Evolutionary conservation across 179 eudicot species (phyloP).

Genomic region (Pouteria campechiana): DNA sequence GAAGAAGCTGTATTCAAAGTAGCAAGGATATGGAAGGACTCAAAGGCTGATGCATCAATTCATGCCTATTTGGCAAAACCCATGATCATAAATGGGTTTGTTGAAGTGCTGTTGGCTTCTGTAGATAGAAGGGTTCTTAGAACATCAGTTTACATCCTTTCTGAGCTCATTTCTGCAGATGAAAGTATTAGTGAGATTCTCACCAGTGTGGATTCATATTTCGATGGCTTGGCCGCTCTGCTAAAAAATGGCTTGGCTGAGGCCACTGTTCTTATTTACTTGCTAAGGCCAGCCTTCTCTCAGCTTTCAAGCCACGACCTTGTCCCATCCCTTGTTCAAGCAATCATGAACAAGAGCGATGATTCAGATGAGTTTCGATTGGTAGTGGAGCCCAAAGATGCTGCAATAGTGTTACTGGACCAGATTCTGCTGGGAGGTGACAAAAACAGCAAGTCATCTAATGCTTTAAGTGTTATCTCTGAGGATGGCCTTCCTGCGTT

Average conservation of each 20-base stretch:
- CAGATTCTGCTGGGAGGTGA: conserved; percentile 33
- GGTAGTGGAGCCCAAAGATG: conserved; percentile 32
- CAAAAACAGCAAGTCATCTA: conserved; percentile 20
- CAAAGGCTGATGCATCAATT: conserved; percentile 22
- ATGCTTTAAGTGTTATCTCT: conserved; percentile 20
- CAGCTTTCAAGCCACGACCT: conserved; percentile 29
- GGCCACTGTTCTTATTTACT: conserved; percentile 30
- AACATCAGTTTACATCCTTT: conserved; percentile 27
- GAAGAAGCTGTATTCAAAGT: conserved; percentile 31
- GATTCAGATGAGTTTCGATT: conserved; percentile 18
- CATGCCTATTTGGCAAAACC: conserved; percentile 35
- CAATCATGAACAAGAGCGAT: conserved; percentile 17
- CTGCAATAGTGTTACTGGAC: conserved; percentile 34
- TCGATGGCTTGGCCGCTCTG: conserved; percentile 28
- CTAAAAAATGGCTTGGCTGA: conserved; percentile 37
- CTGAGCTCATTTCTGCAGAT: conserved; percentile 31
- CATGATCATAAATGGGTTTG: conserved; percentile 29
- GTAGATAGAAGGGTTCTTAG: conserved; percentile 29
- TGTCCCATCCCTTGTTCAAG: conserved; percentile 24
- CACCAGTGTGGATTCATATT: conserved; percentile 23
- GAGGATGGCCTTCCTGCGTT: conserved; percentile 30
- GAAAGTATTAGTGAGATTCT: conserved; percentile 28
- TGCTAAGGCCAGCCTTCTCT: conserved; percentile 31
- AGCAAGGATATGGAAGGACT: conserved; percentile 30
- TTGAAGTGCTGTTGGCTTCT: conserved; percentile 41